phyloP scores from a whole-genome alignment of 176 grass and related monocot genomes.

The Lolium perenne region DNA sequence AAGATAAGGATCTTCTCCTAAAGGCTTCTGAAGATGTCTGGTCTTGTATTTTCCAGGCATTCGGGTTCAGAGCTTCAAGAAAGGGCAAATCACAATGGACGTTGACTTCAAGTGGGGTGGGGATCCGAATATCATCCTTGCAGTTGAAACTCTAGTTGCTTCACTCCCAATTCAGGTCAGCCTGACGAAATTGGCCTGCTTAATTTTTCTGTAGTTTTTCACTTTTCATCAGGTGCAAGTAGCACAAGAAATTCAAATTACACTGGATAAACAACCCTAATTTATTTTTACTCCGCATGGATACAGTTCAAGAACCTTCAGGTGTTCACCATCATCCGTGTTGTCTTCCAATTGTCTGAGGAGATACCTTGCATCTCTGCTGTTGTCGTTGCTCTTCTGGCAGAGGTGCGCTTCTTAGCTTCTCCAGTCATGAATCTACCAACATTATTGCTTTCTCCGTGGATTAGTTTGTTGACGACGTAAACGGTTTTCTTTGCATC shows the following conservation, averaged over 20 bases:
- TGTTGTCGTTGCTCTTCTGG: slow-evolving; percentile 90
- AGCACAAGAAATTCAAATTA: neutral
- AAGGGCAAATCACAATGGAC: slow-evolving; percentile 94
- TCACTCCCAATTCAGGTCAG: slow-evolving; percentile 94
- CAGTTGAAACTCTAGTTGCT: slow-evolving; percentile 96
- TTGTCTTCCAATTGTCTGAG: slow-evolving; percentile 92
- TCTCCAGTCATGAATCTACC: neutral
- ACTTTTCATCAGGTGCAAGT: neutral
- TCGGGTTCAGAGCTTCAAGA: slow-evolving; percentile 78
- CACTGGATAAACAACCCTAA: too few species aligned
- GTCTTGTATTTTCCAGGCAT: slow-evolving; percentile 63
- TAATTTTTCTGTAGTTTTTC: neutral
- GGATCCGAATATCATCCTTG: slow-evolving; percentile 89
- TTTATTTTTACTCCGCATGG: slow-evolving; percentile 15
- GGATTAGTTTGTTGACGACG: neutral
- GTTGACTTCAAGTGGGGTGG: slow-evolving; percentile 94
- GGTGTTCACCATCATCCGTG: slow-evolving; percentile 88
- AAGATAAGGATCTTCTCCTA: neutral
- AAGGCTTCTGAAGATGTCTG: neutral
- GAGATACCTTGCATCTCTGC: slow-evolving; percentile 97
- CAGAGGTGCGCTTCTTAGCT: slow-evolving; percentile 61
- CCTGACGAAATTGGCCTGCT: neutral
- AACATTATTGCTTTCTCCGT: neutral
- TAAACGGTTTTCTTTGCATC: slow-evolving; percentile 25
- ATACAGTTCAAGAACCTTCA: slow-evolving; percentile 93